Percentiles rank a stretch among this genome's conserved stretches.
Evolutionary conservation across 352 stramenopile species (phyloP).

Genomic region (Pythium chondricola): DNA sequence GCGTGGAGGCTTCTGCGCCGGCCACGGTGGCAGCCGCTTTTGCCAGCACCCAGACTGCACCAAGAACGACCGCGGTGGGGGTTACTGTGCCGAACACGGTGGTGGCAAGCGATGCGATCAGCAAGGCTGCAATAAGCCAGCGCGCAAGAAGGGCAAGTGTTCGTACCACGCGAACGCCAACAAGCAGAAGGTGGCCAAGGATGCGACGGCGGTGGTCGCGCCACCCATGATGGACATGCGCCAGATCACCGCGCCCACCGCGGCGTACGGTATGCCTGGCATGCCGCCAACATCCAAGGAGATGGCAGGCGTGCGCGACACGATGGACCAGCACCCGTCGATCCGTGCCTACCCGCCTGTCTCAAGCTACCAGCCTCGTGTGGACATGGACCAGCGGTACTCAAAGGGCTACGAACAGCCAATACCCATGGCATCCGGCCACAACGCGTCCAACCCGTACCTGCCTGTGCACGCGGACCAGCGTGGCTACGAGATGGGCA

Average conservation of each 20-base stretch:
- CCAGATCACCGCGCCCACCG: slow-evolving; percentile 60
- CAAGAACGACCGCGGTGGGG: slow-evolving; percentile 83
- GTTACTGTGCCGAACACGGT: slow-evolving; percentile 82
- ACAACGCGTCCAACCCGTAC: slow-evolving; percentile 38
- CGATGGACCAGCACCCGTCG: slow-evolving; percentile 33
- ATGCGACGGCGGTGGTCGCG: slow-evolving; percentile 14
- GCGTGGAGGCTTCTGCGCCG: slow-evolving; percentile 70
- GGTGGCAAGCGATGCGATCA: slow-evolving; percentile 79
- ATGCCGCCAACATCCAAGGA: slow-evolving; percentile 32
- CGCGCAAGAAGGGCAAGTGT: slow-evolving; percentile 84
- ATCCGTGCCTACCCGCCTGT: slow-evolving; percentile 28
- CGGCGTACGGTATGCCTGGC: slow-evolving; percentile 32
- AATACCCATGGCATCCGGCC: slow-evolving; percentile 5
- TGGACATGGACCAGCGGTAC: slow-evolving; percentile 73
- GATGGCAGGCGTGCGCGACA: slow-evolving; percentile 27
- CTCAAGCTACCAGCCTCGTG: slow-evolving; percentile 37
- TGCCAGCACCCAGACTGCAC: slow-evolving; percentile 84
- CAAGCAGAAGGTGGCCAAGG: slow-evolving; percentile 62
- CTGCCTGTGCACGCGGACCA: slow-evolving; percentile 70
- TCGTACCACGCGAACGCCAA: slow-evolving; percentile 76
- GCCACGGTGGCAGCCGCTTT: slow-evolving; percentile 74
- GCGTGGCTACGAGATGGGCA: slow-evolving; percentile 68
- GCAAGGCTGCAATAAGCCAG: slow-evolving; percentile 70
- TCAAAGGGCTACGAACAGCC: slow-evolving; percentile 54
- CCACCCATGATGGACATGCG: slow-evolving; percentile 78